Base-by-base conservation (phyloP, 179 eudicot species). In the Patellifolia procumbens region DNA sequence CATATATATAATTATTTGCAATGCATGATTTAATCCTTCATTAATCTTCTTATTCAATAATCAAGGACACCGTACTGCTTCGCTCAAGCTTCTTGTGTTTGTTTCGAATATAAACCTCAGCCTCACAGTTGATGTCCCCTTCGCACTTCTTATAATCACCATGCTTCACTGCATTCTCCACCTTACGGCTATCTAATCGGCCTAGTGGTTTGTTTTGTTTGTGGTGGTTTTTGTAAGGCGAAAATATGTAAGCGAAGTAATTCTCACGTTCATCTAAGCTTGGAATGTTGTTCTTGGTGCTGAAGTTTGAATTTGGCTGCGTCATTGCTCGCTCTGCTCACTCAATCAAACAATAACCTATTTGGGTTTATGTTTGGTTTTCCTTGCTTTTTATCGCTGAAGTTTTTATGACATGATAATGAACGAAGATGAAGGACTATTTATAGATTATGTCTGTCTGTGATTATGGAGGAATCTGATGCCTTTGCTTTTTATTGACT, bases 61-160 rank as follows among this genome's bases (percentile, higher is more conserved):
- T 75, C 31, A 16, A 16, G 28, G 78, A 26, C 66, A 49, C 39
- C 1, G 64, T 63, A 71, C 42, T 72, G 66, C 63, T 72, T 64
- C 37, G 82, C 53, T 79, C 65, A 6, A 79, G 73, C 73, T 70
- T 55, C 73, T 53, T 64, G 37, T 71, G 79, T 28, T 70, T 80
- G 35, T 64, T 32, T 29, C 79, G n/a, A 42, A 80, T 80, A 72
- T 63, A 80, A 32, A 62, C 59, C 49, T 75, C 83, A 0, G 83
- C 83, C 35, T 80, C 79, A 34, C 83, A 75, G 53, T 80, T 19
- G 37, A 80, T 15, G 15, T 80, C 76, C 3, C 79, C 83, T 7
- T 63, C 9, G 16, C 73, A 70, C 26, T 56, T 68, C 22, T 24
- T 67, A 15, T 45, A 28, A 26, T 69, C 79, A 22, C 72, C 66